Evolutionary conservation across 352 stramenopile genomes (phyloP).

Genomic region (Phytophthora megakarya): DNA sequence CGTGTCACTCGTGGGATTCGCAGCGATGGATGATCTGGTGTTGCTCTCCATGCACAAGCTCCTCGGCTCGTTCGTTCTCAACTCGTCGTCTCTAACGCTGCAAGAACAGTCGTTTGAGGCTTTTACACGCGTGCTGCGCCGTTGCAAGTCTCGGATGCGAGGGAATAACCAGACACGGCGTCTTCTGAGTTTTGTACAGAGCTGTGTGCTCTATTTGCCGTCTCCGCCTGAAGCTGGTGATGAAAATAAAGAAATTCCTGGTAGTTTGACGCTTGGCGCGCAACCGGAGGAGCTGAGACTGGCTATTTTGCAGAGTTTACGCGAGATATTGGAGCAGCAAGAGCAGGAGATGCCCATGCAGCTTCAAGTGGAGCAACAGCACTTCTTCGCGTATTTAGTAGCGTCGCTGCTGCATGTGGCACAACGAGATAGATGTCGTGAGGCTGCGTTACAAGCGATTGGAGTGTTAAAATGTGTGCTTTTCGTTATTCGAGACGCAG

Average conservation of each 20-base stretch:
- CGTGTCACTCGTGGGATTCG: constrained; percentile 14
- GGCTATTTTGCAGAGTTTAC: constrained; percentile 50
- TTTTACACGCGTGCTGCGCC: constrained; percentile 39
- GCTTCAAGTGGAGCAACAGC: constrained; percentile 41
- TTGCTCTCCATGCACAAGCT: constrained; percentile 70
- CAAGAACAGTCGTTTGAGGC: constrained; percentile 34
- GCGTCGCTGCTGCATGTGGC: constrained; percentile 65
- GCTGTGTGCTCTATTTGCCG: constrained; percentile 62
- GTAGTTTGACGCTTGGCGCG: constrained; percentile 16
- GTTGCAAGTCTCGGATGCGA: constrained; percentile 37
- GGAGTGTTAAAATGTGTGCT: constrained; percentile 47
- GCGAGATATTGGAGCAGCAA: constrained; percentile 37
- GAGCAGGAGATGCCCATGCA: constrained; percentile 12
- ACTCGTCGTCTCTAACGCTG: constrained; percentile 13
- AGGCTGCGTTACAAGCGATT: constrained; percentile 44
- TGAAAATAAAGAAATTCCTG: constrained; percentile 18
- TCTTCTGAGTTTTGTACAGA: constrained; percentile 55
- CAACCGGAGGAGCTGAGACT: constrained; percentile 72
- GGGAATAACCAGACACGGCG: constrained; percentile 16
- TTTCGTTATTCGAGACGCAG: constrained; percentile 43
- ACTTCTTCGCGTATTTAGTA: constrained; percentile 79
- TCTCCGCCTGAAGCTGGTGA: constrained; percentile 35
- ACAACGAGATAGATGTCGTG: constrained; percentile 52
- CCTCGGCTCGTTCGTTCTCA: constrained; percentile 38
- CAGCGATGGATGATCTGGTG: constrained; percentile 69